Base-by-base conservation (phyloP, 371 early-diverging fungal genomes). In the Modicella reniformis region DNA sequence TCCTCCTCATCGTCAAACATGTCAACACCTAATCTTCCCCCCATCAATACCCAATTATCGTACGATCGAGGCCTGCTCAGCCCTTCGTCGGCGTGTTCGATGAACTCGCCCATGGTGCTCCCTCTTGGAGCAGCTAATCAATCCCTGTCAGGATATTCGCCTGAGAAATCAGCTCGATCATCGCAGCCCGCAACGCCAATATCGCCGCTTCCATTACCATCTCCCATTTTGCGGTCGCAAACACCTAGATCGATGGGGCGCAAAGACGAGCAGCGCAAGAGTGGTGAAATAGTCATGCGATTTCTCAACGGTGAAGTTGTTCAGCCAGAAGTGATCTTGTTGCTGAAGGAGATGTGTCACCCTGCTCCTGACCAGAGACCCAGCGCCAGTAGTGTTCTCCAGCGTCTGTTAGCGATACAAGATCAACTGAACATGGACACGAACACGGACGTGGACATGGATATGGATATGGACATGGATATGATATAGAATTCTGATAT, bases 281-380 rank as follows among this genome's bases (percentile, higher is more conserved):
- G 73, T 26, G 73, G 70, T 12, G 79, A 72, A 50, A 65, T 62
- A 5, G 69, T 76, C 23, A 74, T 82, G 82, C 59, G 81, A 17
- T 84, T 75, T 58, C 59, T 76, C 64, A 81, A 81, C n/a, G 84
- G 83, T 13, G 85, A 84, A 32, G 54, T 66, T 2, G 84, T 84
- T 23, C 66, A 40, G 15, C 49, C 41, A 8, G 65, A 62, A 19
- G 63, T 84, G 7, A 60, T 77, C 15, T 47, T 59, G 34, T 40
- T 84, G 25, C 62, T 85, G 12, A 74, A 74, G 51, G 80, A 70
- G 19, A 70, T 81, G 80, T 70, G 80, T 17, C 67, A 81, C 12
- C 32, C 62, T 15, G 74, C 76, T 41, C 77, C 81, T 0, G 55
- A 54, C 2, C 67, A 59, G 40, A 48, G 85, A 23, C 85, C 85